Evolutionary conservation across 2,329 filamentous ascomycete genomes (phyloP).

Genomic region (Dactylellina drechsleri): DNA sequence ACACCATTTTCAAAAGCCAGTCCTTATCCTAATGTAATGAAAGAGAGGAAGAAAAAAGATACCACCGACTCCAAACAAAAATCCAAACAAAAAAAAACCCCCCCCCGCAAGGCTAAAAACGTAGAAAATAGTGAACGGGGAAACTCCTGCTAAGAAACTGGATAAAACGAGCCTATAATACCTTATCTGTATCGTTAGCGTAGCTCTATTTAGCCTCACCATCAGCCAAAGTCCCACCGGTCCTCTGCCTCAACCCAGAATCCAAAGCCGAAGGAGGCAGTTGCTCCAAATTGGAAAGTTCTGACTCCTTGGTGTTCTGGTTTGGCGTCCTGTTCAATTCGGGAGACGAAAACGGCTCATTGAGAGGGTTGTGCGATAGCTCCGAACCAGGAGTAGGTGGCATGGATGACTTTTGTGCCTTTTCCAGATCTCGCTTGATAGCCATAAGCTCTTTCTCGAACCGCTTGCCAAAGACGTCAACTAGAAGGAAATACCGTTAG

Average conservation of each 20-base stretch:
- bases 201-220: background rate
- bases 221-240: conserved; percentile 1
- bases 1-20: background rate
- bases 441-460: conserved; percentile 96
- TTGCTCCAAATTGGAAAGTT: conserved; percentile 33
- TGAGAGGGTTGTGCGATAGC: conserved; percentile 29
- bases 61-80: no score
- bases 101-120: background rate
- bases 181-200: background rate
- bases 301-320: conserved; percentile 43
- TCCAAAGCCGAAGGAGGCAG: conserved; percentile 40
- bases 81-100: no score
- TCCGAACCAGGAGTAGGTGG: conserved; percentile 40
- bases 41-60: no score
- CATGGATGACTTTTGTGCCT: conserved; percentile 78
- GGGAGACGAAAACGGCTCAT: conserved; percentile 10
- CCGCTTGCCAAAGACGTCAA: conserved; percentile 94
- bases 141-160: conserved; percentile 21
- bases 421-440: conserved; percentile 85
- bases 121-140: conserved; percentile 14
- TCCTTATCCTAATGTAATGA: no score
- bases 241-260: conserved; percentile 37
- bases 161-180: conserved; percentile 12
- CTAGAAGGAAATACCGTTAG: conserved; percentile 34
- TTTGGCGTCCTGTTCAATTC: conserved; percentile 18